phyloP scores from a whole-genome alignment of 139 green algal genomes.

The Dunaliella primolecta region DNA sequence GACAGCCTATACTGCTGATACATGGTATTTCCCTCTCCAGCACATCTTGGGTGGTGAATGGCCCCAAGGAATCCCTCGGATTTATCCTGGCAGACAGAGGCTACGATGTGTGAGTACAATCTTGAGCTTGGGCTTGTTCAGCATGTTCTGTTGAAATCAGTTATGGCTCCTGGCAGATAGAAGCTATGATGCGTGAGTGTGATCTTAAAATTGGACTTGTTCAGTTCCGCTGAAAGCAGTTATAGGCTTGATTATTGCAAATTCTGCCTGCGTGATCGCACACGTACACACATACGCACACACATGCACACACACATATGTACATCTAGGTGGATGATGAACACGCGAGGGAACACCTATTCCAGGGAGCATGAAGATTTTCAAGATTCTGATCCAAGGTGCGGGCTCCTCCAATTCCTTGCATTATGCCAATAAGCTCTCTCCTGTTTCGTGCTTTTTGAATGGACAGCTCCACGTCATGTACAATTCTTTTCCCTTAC shows the following conservation, averaged over 20 bases:
- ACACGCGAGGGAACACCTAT: constrained; percentile 58
- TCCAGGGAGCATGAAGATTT: constrained; percentile 29
- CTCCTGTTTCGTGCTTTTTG: not conserved
- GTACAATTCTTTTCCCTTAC: not conserved
- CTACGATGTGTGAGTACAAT: too few species aligned
- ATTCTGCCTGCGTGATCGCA: too few species aligned
- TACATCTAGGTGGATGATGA: constrained; percentile 48
- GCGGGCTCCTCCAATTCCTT: not conserved
- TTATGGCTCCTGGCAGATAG: too few species aligned
- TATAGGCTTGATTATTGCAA: too few species aligned
- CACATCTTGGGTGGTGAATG: constrained; percentile 71
- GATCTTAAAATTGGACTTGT: too few species aligned
- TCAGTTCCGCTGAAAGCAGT: too few species aligned
- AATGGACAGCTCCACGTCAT: not conserved
- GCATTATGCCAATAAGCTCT: not conserved
- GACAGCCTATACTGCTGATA: constrained; percentile 64
- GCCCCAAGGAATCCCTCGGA: constrained; percentile 55
- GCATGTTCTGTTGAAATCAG: too few species aligned
- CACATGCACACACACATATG: not conserved
- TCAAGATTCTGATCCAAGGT: constrained; percentile 4
- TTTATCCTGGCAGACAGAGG: constrained; percentile 77
- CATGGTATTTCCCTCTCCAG: constrained; percentile 74
- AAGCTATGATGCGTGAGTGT: too few species aligned
- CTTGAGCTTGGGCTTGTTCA: too few species aligned
- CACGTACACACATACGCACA: not conserved